phyloP scores from a whole-genome alignment of 2,329 filamentous ascomycete genomes.

The Didymosphaeria variabile region DNA sequence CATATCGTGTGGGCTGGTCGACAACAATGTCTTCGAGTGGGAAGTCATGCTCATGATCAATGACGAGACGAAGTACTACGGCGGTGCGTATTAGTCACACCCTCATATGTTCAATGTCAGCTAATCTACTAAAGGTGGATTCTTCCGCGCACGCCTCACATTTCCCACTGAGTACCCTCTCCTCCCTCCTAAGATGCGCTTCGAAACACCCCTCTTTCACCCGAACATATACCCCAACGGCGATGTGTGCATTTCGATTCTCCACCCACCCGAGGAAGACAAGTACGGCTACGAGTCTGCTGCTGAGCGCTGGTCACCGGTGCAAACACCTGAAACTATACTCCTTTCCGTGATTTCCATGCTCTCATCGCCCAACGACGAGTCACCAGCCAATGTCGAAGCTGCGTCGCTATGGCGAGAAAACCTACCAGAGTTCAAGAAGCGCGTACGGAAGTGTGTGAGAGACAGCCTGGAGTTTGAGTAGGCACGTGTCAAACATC shows the following conservation, averaged over 20 bases:
- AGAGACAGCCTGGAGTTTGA: constrained; percentile 58
- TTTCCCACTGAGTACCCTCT: constrained; percentile 98
- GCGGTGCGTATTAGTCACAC: constrained; percentile 67
- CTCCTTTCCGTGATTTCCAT: constrained; percentile 97
- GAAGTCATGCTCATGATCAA: constrained; percentile 99
- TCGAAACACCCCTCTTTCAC: constrained; percentile 93
- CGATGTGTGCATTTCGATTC: constrained; percentile 96
- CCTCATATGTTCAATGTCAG: not conserved
- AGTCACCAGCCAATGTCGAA: constrained; percentile 95
- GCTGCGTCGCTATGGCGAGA: constrained; percentile 97
- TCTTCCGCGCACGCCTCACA: constrained; percentile 93
- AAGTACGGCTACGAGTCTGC: constrained; percentile 98
- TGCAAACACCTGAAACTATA: constrained; percentile 98
- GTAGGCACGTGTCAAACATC: constrained; percentile 19
- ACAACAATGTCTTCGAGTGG: constrained; percentile 94
- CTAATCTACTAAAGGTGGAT: constrained; percentile 67
- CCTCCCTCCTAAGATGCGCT: constrained; percentile 94
- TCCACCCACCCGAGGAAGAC: constrained; percentile 94
- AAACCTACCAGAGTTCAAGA: constrained; percentile 82
- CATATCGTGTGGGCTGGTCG: constrained; percentile 89
- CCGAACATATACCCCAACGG: constrained; percentile 95
- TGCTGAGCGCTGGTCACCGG: constrained; percentile 93
- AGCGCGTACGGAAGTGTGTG: constrained; percentile 83
- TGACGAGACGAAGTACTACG: constrained; percentile 92
- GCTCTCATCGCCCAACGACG: constrained; percentile 96